Evolutionary conservation across 1,139 yeast species (phyloP), one percentile per base, ranked within the genome.

Genomic region (Starmera stellimalicola): DNA sequence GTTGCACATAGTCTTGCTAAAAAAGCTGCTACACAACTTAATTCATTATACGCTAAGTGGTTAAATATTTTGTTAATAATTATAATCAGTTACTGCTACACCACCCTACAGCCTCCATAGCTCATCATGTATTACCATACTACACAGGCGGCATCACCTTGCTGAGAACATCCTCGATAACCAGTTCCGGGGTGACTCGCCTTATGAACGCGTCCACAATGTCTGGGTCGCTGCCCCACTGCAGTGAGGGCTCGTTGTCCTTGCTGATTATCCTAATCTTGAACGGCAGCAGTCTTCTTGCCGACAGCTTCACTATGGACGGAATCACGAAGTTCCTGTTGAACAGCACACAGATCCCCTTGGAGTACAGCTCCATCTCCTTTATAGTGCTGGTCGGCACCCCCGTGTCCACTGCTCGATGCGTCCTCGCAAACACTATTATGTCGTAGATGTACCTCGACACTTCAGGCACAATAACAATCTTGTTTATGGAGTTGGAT

Each of bases 401-500:
- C 0, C 81, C 81, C 2, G 62, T 58, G 6, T 55, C 44, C 3
- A 72, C 70, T 43, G 72, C 61, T 25, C 80, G 50, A 41, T 73
- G 77, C 33, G 63, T 62, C 26, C 81, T 55, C 3, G 68, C 45
- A 43, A 63, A 68, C 3, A 73, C 57, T 2, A 70, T 51, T 15
- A 74, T 59, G 47, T 74, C 79, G 41, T 71, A 70, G 45, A 71
- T 63, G 44, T 73, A 74, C n/a, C 75, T 51, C 30, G 50, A 49
- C 26, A 74, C 55, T 33, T 73, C 78, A 0, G 73, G 63, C 1
- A 60, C 57, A 12, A 70, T 50, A 2, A 46, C 47, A 8, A 70
- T 58, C 7, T 39, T 16, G 9, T 32, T 33, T n/a, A 53, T 37
- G 16, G 34, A 27, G 2, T 29, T 22, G 11, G 51, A 34, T 9